Percentiles rank a stretch among this genome's conserved stretches.
Conservation (phyloP, 129 eudicot genomes). For the Saussurea involucrata region DNA sequence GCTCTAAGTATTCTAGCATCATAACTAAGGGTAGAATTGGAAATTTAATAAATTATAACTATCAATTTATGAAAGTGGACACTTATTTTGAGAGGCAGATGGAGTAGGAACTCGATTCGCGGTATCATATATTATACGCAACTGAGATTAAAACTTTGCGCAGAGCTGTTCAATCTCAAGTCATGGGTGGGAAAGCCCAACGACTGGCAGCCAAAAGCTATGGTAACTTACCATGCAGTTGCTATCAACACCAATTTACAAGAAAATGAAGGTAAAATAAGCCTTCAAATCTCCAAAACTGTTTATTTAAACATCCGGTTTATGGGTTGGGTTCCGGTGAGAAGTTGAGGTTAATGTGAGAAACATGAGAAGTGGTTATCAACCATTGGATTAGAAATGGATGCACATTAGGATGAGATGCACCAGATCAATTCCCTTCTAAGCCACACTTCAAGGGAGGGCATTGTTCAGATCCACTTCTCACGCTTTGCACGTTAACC, state of each 20-base stretch:
- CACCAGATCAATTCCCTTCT: too few species aligned
- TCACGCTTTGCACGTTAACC: too few species aligned
- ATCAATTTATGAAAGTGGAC: background rate
- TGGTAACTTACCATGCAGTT: slow-evolving; percentile 74
- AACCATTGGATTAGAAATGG: too few species aligned
- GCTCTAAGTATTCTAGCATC: background rate
- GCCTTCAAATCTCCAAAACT: background rate
- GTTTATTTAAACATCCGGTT: background rate
- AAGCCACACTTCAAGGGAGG: too few species aligned
- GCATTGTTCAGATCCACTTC: too few species aligned
- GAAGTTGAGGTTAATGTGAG: too few species aligned
- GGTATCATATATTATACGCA: background rate
- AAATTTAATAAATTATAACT: background rate
- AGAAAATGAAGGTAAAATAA: slow-evolving; percentile 73
- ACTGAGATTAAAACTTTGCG: background rate
- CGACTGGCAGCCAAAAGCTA: slow-evolving; percentile 91
- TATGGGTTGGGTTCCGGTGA: background rate
- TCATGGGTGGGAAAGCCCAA: slow-evolving; percentile 70
- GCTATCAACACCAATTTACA: slow-evolving; percentile 91
- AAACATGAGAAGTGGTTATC: too few species aligned
- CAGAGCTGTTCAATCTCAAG: slow-evolving; percentile 75
- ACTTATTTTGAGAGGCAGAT: background rate
- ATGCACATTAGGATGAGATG: too few species aligned
- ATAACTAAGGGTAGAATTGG: background rate
- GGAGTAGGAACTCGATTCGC: background rate